Conservation (phyloP, 331 rosid genomes). For the Phaseolus coccineus region DNA sequence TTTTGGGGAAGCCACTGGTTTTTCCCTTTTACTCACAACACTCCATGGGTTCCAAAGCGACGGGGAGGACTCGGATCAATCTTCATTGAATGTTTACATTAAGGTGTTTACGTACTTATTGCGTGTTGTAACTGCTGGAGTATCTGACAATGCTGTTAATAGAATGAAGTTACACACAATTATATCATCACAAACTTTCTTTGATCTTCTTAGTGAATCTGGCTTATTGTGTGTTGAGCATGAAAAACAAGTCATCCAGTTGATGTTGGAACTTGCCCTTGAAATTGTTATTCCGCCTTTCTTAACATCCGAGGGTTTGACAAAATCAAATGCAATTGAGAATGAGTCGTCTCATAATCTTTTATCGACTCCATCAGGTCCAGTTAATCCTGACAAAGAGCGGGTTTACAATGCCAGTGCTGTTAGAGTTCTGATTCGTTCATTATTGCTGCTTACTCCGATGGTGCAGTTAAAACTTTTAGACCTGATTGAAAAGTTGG, state of each 20-base stretch:
- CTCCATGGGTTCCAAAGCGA: slow-evolving; percentile 95
- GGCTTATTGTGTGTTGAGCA: slow-evolving; percentile 90
- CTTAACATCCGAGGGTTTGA: slow-evolving; percentile 64
- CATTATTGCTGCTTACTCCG: slow-evolving; percentile 85
- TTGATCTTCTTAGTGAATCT: slow-evolving; percentile 90
- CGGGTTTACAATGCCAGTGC: slow-evolving; percentile 90
- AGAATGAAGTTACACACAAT: slow-evolving; percentile 80
- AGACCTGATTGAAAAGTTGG: slow-evolving; percentile 78
- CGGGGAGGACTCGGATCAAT: slow-evolving; percentile 61
- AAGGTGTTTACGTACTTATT: slow-evolving; percentile 77
- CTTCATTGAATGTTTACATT: slow-evolving; percentile 61
- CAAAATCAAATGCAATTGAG: slow-evolving; percentile 55
- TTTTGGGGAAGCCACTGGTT: slow-evolving; percentile 98
- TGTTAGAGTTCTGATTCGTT: slow-evolving; percentile 78
- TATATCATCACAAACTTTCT: slow-evolving; percentile 92
- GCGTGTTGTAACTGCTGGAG: slow-evolving; percentile 89
- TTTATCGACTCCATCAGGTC: slow-evolving; percentile 77
- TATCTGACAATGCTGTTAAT: slow-evolving; percentile 76
- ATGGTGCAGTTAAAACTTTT: slow-evolving; percentile 88
- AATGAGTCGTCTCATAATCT: slow-evolving; percentile 61
- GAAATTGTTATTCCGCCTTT: slow-evolving; percentile 91
- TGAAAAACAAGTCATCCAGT: slow-evolving; percentile 93
- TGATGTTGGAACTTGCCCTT: slow-evolving; percentile 92
- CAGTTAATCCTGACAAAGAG: slow-evolving; percentile 77
- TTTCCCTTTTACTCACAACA: slow-evolving; percentile 95